Percentiles rank a stretch among this genome's conserved stretches.
Conservation (phyloP, 2,329 filamentous ascomycete species). For the Orbilia brochopaga region DNA sequence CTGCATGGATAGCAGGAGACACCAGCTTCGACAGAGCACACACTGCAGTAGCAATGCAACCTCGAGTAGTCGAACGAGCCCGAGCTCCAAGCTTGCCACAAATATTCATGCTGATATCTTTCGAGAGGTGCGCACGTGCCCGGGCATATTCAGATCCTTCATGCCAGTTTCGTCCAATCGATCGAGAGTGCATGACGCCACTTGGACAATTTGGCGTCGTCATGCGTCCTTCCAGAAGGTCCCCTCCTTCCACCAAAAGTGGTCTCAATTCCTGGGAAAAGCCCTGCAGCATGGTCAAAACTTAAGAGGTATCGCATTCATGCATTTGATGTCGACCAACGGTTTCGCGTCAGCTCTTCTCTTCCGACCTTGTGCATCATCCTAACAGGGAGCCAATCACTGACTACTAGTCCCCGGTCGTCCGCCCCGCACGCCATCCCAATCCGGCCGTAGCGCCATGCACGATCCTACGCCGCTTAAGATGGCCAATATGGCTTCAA, state of each 20-base stretch:
- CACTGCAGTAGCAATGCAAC: background rate
- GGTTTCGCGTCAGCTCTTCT: background rate
- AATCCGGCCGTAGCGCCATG: slow-evolving; percentile 22
- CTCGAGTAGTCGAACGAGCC: background rate
- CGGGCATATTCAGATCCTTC: background rate
- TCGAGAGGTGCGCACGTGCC: background rate
- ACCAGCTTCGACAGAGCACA: background rate
- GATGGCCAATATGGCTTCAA: background rate
- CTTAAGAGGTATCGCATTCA: background rate
- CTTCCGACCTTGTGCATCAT: background rate
- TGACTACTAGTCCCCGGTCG: background rate
- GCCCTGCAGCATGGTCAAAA: background rate
- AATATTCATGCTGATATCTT: background rate
- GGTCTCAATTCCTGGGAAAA: background rate
- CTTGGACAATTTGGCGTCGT: background rate
- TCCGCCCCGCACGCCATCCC: slow-evolving; percentile 2
- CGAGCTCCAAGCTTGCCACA: background rate
- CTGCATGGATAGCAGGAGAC: background rate
- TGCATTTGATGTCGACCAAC: background rate
- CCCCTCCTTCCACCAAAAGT: background rate
- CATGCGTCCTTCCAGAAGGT: slow-evolving; percentile 8
- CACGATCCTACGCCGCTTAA: slow-evolving; percentile 38
- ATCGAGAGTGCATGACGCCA: background rate
- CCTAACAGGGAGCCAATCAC: slow-evolving; percentile 1
- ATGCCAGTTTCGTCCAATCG: background rate